phyloP scores from a whole-genome alignment of 495 filamentous ascomycete species.

The Aspergillus homomorphus region DNA sequence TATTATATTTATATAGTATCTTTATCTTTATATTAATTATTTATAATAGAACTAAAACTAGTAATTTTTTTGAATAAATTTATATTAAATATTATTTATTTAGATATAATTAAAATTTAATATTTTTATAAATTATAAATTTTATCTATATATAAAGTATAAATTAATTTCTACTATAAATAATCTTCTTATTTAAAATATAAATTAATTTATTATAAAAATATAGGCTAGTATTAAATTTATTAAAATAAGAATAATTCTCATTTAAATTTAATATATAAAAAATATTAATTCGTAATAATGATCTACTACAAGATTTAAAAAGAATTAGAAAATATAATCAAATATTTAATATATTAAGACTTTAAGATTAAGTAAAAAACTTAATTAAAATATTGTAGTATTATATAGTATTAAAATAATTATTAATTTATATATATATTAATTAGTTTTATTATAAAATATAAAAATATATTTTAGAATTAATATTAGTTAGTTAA shows the following conservation, averaged over 20 bases:
- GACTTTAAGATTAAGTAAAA: neutral
- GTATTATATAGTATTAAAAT: neutral
- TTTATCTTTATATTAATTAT: too few species aligned
- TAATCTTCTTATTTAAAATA: too few species aligned
- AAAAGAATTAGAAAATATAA: neutral
- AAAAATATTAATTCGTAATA: neutral
- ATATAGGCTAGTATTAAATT: neutral
- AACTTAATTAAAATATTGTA: neutral
- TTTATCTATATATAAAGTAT: too few species aligned
- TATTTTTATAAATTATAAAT: too few species aligned
- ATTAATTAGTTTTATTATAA: neutral
- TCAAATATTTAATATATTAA: neutral
- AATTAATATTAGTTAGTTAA: neutral
- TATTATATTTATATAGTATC: too few species aligned
- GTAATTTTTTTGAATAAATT: too few species aligned
- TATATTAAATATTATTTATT: too few species aligned
- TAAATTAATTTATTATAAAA: too few species aligned
- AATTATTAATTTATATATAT: neutral
- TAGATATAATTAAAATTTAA: too few species aligned
- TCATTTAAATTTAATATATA: neutral
- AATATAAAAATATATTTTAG: neutral
- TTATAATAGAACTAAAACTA: neutral
- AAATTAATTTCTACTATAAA: too few species aligned
- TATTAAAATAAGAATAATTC: neutral
- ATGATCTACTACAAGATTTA: neutral